Base-by-base conservation (phyloP, 805 yeast genomes). In the Wickerhamiella azyma region DNA sequence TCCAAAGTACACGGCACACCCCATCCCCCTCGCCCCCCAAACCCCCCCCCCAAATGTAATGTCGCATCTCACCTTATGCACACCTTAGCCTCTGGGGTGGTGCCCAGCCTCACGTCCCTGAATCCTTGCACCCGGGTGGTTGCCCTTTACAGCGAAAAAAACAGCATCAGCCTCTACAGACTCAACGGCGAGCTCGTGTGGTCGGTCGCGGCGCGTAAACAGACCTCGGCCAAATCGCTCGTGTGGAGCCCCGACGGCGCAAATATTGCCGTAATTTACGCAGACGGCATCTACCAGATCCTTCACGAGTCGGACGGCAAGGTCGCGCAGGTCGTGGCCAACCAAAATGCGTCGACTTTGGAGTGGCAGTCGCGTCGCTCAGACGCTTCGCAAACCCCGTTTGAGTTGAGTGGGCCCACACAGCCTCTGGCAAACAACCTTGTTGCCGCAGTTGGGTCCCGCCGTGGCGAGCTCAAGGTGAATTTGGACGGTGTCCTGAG, bases 261-360 rank as follows among this genome's bases (percentile, higher is more conserved):
- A 46, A 33, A 44, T 62, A 62, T 75, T 46, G 73, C 70, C 10
- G 58, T 74, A 2, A 54, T 71, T 1, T 77, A 76, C 7, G 51
- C 59, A 1, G 74, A 72, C 50, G 66, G 67, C 1, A 48, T 60
- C 8, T 65, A 67, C 36, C 65, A 69, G 43, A 57, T 75, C 1
- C 71, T 70, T 46, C 71, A 70, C 49, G 66, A 73, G 5, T 66
- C 68, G 47, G 68, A 61, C 16, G 79, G 79, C 1, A 62, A 62
- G n/a, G 55, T 66, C 21, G 51, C 70, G 11, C 50, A 58, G 10
- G 50, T 54, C 10, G 40, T 52, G 1, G 44, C 30, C 17, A 35
- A 35, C 16, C 41, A 50, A 5, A 44, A 43, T 18, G 52, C 33
- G 1, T 28, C 41, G 35, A 30, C 41, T 36, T 5, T 45, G 29